Evolutionary conservation across 352 stramenopile species (phyloP).

Genomic region (Pythium aphanidermatum): DNA sequence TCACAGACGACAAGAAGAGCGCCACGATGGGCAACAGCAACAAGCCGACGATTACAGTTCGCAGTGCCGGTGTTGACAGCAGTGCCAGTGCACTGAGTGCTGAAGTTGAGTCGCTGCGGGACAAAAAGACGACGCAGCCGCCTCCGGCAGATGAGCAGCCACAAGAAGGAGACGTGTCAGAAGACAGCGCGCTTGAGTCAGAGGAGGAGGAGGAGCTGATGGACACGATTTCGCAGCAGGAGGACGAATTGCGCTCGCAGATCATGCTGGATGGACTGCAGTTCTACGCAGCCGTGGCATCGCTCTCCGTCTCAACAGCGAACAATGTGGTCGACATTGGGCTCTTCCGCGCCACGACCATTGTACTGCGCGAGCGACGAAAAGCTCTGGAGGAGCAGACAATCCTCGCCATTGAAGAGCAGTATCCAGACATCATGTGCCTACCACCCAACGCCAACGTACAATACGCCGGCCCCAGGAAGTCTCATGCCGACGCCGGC

Average conservation of each 20-base stretch:
- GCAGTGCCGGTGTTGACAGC: background rate
- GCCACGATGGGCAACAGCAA: conserved; percentile 20
- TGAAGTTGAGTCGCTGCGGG: conserved; percentile 2
- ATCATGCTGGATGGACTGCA: conserved; percentile 36
- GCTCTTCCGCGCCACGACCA: conserved; percentile 28
- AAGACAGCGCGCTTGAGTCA: background rate
- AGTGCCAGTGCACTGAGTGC: background rate
- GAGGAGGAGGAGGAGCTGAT: conserved; percentile 1
- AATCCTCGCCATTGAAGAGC: conserved; percentile 48
- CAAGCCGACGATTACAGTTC: conserved; percentile 4
- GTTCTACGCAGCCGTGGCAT: conserved; percentile 55
- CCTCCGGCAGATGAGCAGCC: no score
- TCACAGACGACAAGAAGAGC: background rate
- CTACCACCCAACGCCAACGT: conserved; percentile 16
- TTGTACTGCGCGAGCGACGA: conserved; percentile 20
- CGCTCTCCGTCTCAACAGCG: conserved; percentile 31
- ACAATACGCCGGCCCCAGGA: conserved; percentile 1
- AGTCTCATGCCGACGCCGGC: no score
- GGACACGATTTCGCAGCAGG: background rate
- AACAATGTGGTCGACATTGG: conserved; percentile 30
- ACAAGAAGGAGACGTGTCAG: conserved; percentile 2
- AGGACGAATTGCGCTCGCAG: background rate
- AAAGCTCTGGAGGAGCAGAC: conserved; percentile 32
- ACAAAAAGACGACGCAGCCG: conserved; percentile 3
- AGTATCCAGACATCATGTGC: conserved; percentile 65